phyloP scores from a whole-genome alignment of 768 basidiomycete genomes.

The Chalciporus chontae region DNA sequence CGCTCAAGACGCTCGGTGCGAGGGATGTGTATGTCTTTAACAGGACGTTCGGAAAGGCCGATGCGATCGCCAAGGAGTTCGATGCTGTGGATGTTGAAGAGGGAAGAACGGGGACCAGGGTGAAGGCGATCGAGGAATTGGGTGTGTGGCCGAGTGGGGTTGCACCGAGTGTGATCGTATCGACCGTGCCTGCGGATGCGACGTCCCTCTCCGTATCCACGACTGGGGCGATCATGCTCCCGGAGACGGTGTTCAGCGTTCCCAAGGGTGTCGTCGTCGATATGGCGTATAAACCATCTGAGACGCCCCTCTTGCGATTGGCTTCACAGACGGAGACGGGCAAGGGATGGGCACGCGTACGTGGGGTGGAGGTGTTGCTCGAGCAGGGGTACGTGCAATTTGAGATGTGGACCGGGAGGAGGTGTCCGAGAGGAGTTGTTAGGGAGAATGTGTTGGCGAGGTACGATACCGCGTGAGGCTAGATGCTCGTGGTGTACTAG shows the following conservation, averaged over 20 bases:
- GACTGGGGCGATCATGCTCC: constrained; percentile 43
- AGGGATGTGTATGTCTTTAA: constrained; percentile 82
- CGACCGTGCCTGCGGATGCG: constrained; percentile 77
- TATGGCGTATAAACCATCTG: constrained; percentile 89
- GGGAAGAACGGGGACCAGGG: constrained; percentile 41
- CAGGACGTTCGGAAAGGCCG: constrained; percentile 73
- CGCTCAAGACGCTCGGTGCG: constrained; percentile 67
- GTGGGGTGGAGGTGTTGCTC: constrained; percentile 79
- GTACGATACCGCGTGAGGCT: constrained; percentile 31
- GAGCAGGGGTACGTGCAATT: constrained; percentile 90
- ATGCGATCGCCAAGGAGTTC: constrained; percentile 65
- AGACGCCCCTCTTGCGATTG: constrained; percentile 74
- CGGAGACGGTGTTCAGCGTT: constrained; percentile 51
- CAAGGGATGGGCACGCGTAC: constrained; percentile 63
- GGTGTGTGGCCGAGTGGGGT: constrained; percentile 45
- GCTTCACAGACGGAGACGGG: constrained; percentile 44
- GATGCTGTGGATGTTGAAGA: constrained; percentile 21
- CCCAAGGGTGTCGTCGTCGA: constrained; percentile 81
- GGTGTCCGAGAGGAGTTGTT: constrained; percentile 49
- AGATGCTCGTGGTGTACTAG: too few relatives aligned
- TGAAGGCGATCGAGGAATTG: constrained; percentile 60
- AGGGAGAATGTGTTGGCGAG: constrained; percentile 45
- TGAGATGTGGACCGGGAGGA: constrained; percentile 72
- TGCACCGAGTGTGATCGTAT: constrained; percentile 74
- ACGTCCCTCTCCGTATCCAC: constrained; percentile 35